These are phyloP conservation scores for Thelephora terrestris DNA, from an alignment of 1,284 basidiomycete species.

Conservation along the genomic window DNA sequence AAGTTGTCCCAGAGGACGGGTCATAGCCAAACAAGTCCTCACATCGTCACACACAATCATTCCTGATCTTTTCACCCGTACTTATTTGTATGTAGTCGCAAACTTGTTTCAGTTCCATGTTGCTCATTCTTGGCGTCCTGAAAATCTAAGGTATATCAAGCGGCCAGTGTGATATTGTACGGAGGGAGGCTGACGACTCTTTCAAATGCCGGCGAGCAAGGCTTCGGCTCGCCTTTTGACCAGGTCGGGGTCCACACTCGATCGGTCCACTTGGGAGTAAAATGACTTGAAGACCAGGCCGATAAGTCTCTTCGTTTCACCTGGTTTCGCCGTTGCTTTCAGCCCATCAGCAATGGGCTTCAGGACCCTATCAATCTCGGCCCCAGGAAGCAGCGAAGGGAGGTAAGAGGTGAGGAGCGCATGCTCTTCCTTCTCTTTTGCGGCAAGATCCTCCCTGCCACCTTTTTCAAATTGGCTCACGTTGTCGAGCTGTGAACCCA, in stretches of 20 bases:
- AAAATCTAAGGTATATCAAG: background rate
- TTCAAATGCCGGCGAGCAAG: slow-evolving; percentile 24
- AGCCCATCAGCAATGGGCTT: slow-evolving; percentile 17
- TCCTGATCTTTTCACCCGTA: too few species aligned
- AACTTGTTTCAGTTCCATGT: too few species aligned
- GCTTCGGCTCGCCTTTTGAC: slow-evolving; percentile 42
- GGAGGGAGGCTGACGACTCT: background rate
- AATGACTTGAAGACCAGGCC: slow-evolving; percentile 53
- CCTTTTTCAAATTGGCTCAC: slow-evolving; percentile 44
- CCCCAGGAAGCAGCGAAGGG: slow-evolving; percentile 45
- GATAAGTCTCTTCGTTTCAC: slow-evolving; percentile 27
- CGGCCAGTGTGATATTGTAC: background rate
- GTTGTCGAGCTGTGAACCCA: slow-evolving; percentile 40
- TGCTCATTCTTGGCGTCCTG: background rate
- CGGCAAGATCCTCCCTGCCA: slow-evolving; percentile 53
- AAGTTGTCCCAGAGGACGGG: too few species aligned
- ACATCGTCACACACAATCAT: too few species aligned
- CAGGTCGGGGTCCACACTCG: slow-evolving; percentile 41
- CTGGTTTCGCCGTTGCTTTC: slow-evolving; percentile 2
- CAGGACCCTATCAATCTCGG: slow-evolving; percentile 44
- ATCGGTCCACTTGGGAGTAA: slow-evolving; percentile 49
- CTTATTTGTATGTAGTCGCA: too few species aligned
- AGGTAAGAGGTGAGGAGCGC: slow-evolving; percentile 43
- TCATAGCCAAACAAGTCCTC: too few species aligned
- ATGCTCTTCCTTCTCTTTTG: slow-evolving; percentile 49